These are phyloP conservation scores for Amphichorda felina DNA, from an alignment of 2,329 filamentous ascomycete species.

Conservation along the genomic window DNA sequence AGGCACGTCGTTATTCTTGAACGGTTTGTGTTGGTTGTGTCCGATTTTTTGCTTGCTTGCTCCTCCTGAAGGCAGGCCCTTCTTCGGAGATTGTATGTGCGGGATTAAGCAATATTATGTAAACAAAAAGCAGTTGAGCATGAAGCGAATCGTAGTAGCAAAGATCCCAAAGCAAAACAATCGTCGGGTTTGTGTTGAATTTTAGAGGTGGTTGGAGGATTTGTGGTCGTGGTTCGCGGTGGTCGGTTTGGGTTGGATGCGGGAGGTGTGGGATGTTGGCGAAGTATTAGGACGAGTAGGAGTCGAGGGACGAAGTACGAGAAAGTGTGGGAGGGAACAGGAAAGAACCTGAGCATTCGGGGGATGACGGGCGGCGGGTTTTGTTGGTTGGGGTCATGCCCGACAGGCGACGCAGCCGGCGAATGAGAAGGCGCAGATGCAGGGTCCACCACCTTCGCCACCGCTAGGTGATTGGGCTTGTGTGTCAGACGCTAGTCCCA, in stretches of 20 bases:
- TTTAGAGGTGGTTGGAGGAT: no score
- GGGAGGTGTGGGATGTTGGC: background rate
- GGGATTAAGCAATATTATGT: background rate
- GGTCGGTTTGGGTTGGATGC: background rate
- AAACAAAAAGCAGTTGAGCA: background rate
- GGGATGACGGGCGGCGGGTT: conserved; percentile 4
- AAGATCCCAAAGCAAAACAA: background rate
- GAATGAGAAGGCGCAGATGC: conserved; percentile 1
- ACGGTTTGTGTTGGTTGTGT: no score
- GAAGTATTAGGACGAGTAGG: background rate
- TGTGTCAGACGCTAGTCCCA: background rate
- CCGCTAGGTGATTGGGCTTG: conserved; percentile 4
- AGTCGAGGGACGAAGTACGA: background rate
- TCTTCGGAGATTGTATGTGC: conserved; percentile 1
- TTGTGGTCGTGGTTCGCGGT: conserved; percentile 1
- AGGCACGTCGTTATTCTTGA: background rate
- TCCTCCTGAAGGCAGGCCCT: background rate
- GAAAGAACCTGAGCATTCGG: conserved; percentile 5
- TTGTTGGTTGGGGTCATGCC: conserved; percentile 4
- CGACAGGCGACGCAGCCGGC: background rate
- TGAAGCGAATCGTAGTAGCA: background rate
- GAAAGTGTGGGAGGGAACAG: background rate
- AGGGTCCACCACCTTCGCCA: conserved; percentile 4
- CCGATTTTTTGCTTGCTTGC: background rate
- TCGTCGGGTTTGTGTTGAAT: no score